Evolutionary conservation across 1,139 yeast species (phyloP).

Genomic region (Suhomyces wounanorum): DNA sequence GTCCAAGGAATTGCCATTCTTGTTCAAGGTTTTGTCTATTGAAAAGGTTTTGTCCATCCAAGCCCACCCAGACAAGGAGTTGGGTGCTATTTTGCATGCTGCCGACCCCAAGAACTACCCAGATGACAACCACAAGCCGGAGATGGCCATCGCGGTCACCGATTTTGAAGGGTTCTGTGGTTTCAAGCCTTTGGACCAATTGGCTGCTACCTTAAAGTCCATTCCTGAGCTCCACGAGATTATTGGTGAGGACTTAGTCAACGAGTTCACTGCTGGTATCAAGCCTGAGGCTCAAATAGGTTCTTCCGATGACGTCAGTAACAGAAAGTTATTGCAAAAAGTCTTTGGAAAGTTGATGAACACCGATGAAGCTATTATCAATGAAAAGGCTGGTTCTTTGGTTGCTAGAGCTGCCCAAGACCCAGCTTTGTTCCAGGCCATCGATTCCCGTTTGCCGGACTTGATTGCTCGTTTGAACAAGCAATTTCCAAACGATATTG

Average conservation of each 20-base stretch:
- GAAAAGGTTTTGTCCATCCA: slow-evolving; percentile 92
- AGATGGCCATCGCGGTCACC: slow-evolving; percentile 97
- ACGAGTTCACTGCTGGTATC: slow-evolving; percentile 54
- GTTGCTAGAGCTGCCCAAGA: slow-evolving; percentile 59
- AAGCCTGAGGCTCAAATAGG: slow-evolving; percentile 47
- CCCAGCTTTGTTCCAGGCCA: slow-evolving; percentile 50
- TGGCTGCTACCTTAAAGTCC: slow-evolving; percentile 62
- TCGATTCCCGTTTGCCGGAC: slow-evolving; percentile 59
- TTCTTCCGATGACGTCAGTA: slow-evolving; percentile 49
- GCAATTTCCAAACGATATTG: slow-evolving; percentile 92
- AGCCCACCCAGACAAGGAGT: slow-evolving; percentile 93
- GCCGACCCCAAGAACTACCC: slow-evolving; percentile 93
- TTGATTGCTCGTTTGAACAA: slow-evolving; percentile 73
- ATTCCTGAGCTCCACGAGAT: slow-evolving; percentile 76
- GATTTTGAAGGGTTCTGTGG: slow-evolving; percentile 98
- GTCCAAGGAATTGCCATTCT: slow-evolving; percentile 76
- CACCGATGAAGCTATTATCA: slow-evolving; percentile 59
- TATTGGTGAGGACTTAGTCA: slow-evolving; percentile 62
- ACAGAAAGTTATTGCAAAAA: slow-evolving; percentile 67
- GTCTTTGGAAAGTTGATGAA: slow-evolving; percentile 85
- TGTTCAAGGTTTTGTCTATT: slow-evolving; percentile 91
- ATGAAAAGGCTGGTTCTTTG: slow-evolving; percentile 56
- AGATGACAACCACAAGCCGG: slow-evolving; percentile 98
- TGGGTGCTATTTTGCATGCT: slow-evolving; percentile 75
- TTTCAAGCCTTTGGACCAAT: slow-evolving; percentile 83